Conservation (phyloP, 495 filamentous ascomycete genomes). For the Neurospora sublineolata region DNA sequence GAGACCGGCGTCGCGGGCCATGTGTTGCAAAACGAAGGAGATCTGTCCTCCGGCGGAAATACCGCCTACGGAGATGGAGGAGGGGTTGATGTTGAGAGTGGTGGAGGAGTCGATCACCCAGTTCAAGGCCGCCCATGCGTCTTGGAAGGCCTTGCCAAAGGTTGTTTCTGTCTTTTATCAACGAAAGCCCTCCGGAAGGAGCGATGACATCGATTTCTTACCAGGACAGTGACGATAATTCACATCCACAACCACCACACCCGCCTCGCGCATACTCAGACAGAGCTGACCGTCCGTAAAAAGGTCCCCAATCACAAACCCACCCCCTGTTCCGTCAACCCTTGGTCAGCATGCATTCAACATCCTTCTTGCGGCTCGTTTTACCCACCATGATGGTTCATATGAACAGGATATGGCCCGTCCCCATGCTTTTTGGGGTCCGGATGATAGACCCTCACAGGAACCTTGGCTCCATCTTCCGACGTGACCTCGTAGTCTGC, state of each 20-base stretch:
- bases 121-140: constrained; percentile 33
- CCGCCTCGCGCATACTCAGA: constrained; percentile 33
- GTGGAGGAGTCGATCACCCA: constrained; percentile 26
- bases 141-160: constrained; percentile 37
- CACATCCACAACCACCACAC: constrained; percentile 37
- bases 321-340: constrained; percentile 13
- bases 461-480: constrained; percentile 29
- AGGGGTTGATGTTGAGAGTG: constrained; percentile 30
- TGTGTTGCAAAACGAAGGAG: constrained; percentile 33
- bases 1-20: constrained; percentile 36
- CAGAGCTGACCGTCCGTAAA: constrained; percentile 32
- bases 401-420: constrained; percentile 36
- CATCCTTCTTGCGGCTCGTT: not conserved
- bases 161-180: constrained; percentile 19
- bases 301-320: constrained; percentile 39
- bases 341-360: not conserved
- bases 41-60: constrained; percentile 40
- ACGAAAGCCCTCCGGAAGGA: not conserved
- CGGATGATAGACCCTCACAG: constrained; percentile 35
- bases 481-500: constrained; percentile 26
- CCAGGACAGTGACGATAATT: constrained; percentile 40
- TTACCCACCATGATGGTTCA: constrained; percentile 36
- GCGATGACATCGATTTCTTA: constrained; percentile 4
- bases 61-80: constrained; percentile 37
- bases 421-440: constrained; percentile 22